These are phyloP conservation scores for Gnomoniopsis smithogilvyi DNA, from an alignment of 2,329 filamentous ascomycete species.

Conservation along the genomic window DNA sequence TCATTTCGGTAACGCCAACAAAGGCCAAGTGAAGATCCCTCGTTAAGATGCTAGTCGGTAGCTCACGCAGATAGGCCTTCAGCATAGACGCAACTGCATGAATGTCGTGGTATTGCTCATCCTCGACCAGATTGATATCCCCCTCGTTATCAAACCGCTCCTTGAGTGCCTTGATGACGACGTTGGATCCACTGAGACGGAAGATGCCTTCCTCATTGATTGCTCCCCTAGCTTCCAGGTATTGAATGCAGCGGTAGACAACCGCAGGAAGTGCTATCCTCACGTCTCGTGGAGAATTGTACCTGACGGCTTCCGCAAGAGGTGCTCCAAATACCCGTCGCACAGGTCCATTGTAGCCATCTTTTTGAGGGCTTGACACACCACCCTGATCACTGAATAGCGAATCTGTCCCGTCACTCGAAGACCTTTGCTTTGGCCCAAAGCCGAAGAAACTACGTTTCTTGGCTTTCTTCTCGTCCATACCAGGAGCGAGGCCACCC, in stretches of 20 bases:
- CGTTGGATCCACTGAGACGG: slow-evolving; percentile 92
- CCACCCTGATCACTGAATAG: slow-evolving; percentile 48
- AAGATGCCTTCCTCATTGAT: slow-evolving; percentile 92
- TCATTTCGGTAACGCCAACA: slow-evolving; percentile 75
- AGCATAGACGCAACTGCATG: slow-evolving; percentile 92
- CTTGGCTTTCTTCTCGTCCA: slow-evolving; percentile 74
- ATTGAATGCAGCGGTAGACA: slow-evolving; percentile 93
- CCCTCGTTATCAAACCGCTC: slow-evolving; percentile 93
- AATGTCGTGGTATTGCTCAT: slow-evolving; percentile 87
- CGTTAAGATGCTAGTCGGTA: slow-evolving; percentile 88
- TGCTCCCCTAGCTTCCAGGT: slow-evolving; percentile 79
- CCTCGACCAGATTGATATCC: slow-evolving; percentile 81
- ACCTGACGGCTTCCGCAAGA: slow-evolving; percentile 80
- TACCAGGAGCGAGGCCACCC: slow-evolving; percentile 39
- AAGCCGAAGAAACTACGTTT: slow-evolving; percentile 78
- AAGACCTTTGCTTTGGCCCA: slow-evolving; percentile 56
- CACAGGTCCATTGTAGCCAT: slow-evolving; percentile 49
- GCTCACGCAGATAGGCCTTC: slow-evolving; percentile 89
- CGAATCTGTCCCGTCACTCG: slow-evolving; percentile 56
- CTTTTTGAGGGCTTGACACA: slow-evolving; percentile 37
- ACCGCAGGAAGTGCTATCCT: slow-evolving; percentile 82
- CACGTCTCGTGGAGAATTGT: slow-evolving; percentile 69
- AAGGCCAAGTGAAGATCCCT: slow-evolving; percentile 89
- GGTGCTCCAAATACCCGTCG: slow-evolving; percentile 81
- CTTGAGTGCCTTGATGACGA: slow-evolving; percentile 84